phyloP scores from a whole-genome alignment of 2,329 filamentous ascomycete genomes.

The Grosmannia serpens region DNA sequence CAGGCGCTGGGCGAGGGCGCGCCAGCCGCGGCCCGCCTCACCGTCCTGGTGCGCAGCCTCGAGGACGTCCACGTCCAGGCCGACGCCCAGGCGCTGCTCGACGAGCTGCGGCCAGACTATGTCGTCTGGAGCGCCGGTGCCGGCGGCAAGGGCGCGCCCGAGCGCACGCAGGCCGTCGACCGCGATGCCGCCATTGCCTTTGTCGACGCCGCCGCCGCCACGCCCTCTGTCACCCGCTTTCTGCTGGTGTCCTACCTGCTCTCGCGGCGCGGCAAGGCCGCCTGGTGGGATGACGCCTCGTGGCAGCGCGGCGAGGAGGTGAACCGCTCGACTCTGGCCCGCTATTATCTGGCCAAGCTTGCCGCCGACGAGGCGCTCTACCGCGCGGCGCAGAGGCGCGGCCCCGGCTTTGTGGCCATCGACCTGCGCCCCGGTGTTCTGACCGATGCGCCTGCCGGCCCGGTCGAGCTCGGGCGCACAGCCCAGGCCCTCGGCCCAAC shows the following conservation, averaged over 20 bases:
- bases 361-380: conserved; percentile 47
- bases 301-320: conserved; percentile 31
- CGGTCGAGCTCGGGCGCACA: conserved; percentile 35
- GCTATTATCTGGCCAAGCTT: conserved; percentile 50
- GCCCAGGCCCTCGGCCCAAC: conserved; percentile 26
- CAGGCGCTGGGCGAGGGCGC: conserved; percentile 32
- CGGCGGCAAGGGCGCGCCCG: conserved; percentile 45
- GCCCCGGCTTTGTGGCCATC: conserved; percentile 33
- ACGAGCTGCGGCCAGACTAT: conserved; percentile 50
- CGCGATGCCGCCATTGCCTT: conserved; percentile 52
- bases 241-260: conserved; percentile 52
- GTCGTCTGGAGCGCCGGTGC: conserved; percentile 58
- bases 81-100: conserved; percentile 51
- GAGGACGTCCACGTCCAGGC: conserved; percentile 55
- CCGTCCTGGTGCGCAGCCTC: conserved; percentile 58
- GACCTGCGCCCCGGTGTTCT: conserved; percentile 41
- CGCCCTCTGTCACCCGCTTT: conserved; percentile 46
- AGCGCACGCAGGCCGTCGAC: conserved; percentile 35
- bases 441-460: conserved; percentile 34
- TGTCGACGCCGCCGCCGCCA: conserved; percentile 45
- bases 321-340: conserved; percentile 30
- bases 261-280: conserved; percentile 37
- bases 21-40: conserved; percentile 44
- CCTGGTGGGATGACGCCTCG: conserved; percentile 43
- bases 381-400: conserved; percentile 26